These are phyloP conservation scores for Aspergillus nidulans DNA, from an alignment of 495 filamentous ascomycete genomes.

Conservation along the genomic window DNA sequence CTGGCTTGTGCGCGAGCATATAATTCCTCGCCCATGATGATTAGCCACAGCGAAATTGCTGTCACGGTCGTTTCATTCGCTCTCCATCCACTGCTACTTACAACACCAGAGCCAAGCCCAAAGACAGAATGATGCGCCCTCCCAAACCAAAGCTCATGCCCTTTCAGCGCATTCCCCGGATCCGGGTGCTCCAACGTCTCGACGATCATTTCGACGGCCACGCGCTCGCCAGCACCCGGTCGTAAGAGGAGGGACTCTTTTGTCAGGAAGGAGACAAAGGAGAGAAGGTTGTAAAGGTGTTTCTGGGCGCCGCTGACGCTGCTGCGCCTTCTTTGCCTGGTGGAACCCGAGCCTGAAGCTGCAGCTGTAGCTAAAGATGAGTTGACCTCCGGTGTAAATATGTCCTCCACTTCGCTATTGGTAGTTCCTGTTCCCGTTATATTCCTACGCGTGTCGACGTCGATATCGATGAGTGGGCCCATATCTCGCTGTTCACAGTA, in stretches of 20 bases:
- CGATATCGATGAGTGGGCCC: background rate
- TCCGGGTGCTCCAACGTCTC: slow-evolving; percentile 3
- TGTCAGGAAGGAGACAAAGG: slow-evolving; percentile 12
- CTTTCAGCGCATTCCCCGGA: background rate
- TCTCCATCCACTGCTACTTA: background rate
- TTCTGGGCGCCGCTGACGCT: background rate
- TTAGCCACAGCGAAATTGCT: slow-evolving; percentile 13
- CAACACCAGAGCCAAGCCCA: background rate
- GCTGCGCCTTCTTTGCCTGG: background rate
- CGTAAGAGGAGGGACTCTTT: background rate
- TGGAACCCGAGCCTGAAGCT: background rate
- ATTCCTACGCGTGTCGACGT: background rate
- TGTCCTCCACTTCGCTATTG: too few relatives aligned
- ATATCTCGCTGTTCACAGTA: background rate
- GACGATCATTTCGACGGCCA: slow-evolving; percentile 3
- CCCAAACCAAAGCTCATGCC: background rate
- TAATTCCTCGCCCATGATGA: slow-evolving; percentile 27
- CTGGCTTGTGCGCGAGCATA: slow-evolving; percentile 1
- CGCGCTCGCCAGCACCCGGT: slow-evolving; percentile 4
- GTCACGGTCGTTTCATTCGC: background rate
- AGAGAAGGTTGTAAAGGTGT: slow-evolving; percentile 8
- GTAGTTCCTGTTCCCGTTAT: too few relatives aligned
- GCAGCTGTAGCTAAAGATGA: background rate
- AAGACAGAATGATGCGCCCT: too few relatives aligned
- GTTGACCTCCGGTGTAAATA: too few relatives aligned